Base-by-base conservation (phyloP, 1,284 basidiomycete species). In the Austroboletus niveus region DNA sequence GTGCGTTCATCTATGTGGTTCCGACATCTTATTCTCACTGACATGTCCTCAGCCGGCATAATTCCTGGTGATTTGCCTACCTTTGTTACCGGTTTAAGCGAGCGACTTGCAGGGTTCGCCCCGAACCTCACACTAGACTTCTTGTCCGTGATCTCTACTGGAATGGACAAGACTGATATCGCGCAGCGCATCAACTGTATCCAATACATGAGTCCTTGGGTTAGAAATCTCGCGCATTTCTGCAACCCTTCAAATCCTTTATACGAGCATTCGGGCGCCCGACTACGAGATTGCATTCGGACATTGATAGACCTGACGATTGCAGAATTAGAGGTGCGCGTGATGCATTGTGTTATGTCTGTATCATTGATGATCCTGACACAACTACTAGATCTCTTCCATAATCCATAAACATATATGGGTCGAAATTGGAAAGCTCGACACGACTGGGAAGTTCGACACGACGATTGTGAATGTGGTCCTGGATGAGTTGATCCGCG, bases 121-220 rank as follows among this genome's bases (percentile, higher is more conserved):
- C 90, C 92, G 10, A 82, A 91, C 30, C 73, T 94, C 42, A 94
- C 92, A 0, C 74, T 95, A 20, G 92, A 94, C 67, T 92, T 95
- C 71, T 75, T 95, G 50, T 82, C 84, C 20, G 92, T 94, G 70
- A 88, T 94, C 45, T 82, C 82, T 29, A 76, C 80, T 5, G 77
- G 80, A 27, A 80, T 89, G 68, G 78, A 82, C 51, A 82, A 82
- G 64, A 68, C 74, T 7, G 68, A 67, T 2, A 55, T 64, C 24
- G 70, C 79, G 2, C 84, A 85, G 51, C 82, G 85, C 49, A 80
- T 89, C 29, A 80, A 80, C 48, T 92, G 85, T 60, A 68, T 94
- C 17, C 82, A 87, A 54, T 94, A 93, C 62, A 78, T 94, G 73
- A 81, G 79, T 42, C 91, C 93, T 3, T 96, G 93, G 93, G 78